Evolutionary conservation across 495 filamentous ascomycete genomes (phyloP), one percentile per base, ranked within the genome.

Genomic region (Apodospora peruviana): DNA sequence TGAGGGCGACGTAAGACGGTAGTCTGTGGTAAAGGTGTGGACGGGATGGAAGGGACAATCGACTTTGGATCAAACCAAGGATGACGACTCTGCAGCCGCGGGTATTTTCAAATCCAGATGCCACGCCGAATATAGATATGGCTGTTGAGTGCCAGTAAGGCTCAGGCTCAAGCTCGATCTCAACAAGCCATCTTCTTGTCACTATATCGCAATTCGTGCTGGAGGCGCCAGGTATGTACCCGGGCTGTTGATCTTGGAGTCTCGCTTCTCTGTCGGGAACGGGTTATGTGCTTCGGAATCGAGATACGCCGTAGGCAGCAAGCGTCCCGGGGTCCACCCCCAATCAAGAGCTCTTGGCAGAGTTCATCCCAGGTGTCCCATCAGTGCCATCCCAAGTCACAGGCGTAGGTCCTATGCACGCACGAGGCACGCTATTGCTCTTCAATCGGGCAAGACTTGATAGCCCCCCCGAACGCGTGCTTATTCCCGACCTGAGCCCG

Each of bases 1-100:
- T 25, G 5, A 43, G 40, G 16, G 20, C 44, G 19, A 47, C 44
- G 44, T 38, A 47, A 47, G 44, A 47, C 25, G 43, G 14, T 44
- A 24, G 39, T 11, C 7, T 11, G 5, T 9, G 9, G 7, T 32
- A 29, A 19, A 14, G 14, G 23, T 17, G 17, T 25, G 27, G 44
- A 16, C 44, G 44, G 44, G 8, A 47, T 38, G n/a, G 44, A 23
- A 27, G 44, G 44, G 44, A 32, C 27, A 47, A 47, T 20, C 34
- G 27, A 27, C 44, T 47, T 38, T 47, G 44, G 18, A 47, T 47
- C 32, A 37, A 47, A 14, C 5, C 44, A 20, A 12, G 17, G 4
- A n/a, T n/a, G n/a, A 9, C 5, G 9, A 4, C 23, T 37, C 32
- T 38, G 44, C 44, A 47, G 29, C n/a, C 20, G 34, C 44, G 44